phyloP scores from a whole-genome alignment of 2,329 filamentous ascomycete species.

The Fusarium burgessii region DNA sequence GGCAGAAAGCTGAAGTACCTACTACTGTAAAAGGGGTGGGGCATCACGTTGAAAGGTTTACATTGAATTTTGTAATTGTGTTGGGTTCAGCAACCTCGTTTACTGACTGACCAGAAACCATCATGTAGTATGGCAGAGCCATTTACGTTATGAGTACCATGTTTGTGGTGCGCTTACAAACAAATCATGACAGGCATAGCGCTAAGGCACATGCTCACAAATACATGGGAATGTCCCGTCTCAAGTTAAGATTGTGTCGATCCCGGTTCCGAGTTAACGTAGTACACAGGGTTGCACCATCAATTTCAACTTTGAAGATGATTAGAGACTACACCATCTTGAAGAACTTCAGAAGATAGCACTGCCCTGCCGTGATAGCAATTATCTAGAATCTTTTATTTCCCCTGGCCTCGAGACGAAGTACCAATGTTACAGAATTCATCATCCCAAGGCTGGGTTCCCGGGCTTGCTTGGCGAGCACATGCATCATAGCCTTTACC shows the following conservation, averaged over 20 bases:
- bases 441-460: too few relatives aligned
- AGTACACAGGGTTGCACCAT: not conserved
- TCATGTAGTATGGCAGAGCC: not conserved
- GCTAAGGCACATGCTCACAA: too few relatives aligned
- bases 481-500: too few relatives aligned
- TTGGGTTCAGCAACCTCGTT: too few relatives aligned
- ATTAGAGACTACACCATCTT: not conserved
- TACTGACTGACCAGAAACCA: too few relatives aligned
- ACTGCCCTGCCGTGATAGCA: not conserved
- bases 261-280: not conserved
- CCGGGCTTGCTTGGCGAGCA: too few relatives aligned
- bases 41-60: too few relatives aligned
- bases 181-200: not conserved
- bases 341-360: not conserved
- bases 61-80: too few relatives aligned
- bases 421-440: too few relatives aligned
- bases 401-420: too few relatives aligned
- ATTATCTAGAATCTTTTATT: not conserved
- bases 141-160: not conserved
- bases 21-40: too few relatives aligned
- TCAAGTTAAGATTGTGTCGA: not conserved
- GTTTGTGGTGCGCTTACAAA: not conserved
- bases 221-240: not conserved
- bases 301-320: not conserved
- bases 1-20: too few relatives aligned